Conservation (phyloP, 495 filamentous ascomycete genomes). For the Xylaria curta region DNA sequence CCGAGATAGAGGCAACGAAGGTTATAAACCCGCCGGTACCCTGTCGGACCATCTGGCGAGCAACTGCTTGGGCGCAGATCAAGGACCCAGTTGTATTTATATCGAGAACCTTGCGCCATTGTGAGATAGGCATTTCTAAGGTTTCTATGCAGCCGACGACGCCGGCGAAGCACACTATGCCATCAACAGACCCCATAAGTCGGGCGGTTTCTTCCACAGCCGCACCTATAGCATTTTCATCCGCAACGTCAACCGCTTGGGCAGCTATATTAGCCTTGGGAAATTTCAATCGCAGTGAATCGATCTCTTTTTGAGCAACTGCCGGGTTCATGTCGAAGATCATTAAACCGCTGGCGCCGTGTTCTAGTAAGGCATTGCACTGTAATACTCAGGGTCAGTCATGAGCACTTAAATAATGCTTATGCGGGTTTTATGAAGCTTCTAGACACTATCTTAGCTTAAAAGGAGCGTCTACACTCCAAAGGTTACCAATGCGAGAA, state of each 20-base stretch:
- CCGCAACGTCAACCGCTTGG: constrained; percentile 59
- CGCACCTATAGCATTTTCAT: constrained; percentile 46
- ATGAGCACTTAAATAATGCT: background rate
- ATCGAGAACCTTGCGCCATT: constrained; percentile 64
- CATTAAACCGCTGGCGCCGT: constrained; percentile 61
- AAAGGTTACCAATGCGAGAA: background rate
- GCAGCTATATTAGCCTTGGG: constrained; percentile 52
- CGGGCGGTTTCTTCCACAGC: constrained; percentile 44
- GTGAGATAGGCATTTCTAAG: constrained; percentile 53
- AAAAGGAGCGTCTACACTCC: background rate
- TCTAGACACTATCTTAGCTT: background rate
- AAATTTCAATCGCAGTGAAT: constrained; percentile 53
- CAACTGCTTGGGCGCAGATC: constrained; percentile 67
- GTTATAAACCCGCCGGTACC: constrained; percentile 61
- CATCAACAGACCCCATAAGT: constrained; percentile 58
- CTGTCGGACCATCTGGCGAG: constrained; percentile 53
- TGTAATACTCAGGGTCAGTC: background rate
- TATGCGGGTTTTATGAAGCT: background rate
- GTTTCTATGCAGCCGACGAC: constrained; percentile 63
- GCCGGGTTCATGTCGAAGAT: constrained; percentile 62
- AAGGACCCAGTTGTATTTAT: constrained; percentile 70
- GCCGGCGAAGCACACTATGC: constrained; percentile 67
- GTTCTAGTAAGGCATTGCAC: constrained; percentile 68
- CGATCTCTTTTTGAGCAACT: constrained; percentile 45
- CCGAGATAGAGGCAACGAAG: constrained; percentile 68